phyloP scores from a whole-genome alignment of 352 stramenopile genomes.

The Aphanomyces astaci region DNA sequence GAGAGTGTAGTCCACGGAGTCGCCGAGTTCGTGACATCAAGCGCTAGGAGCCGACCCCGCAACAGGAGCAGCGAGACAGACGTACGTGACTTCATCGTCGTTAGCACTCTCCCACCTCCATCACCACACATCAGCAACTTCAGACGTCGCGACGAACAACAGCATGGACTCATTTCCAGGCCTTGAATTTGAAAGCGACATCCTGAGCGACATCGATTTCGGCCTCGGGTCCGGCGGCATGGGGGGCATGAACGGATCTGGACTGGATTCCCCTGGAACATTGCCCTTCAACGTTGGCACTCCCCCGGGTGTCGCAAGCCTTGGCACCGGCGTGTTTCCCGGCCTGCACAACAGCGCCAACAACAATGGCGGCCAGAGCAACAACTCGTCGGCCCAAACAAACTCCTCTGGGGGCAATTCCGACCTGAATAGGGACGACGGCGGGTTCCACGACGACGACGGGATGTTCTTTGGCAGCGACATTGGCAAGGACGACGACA shows the following conservation, averaged over 20 bases:
- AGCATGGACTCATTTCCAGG: conserved; percentile 14
- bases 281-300: conserved; percentile 80
- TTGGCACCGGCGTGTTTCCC: conserved; percentile 30
- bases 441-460: conserved; percentile 15
- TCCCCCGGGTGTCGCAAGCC: conserved; percentile 71
- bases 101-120: background rate
- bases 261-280: conserved; percentile 6
- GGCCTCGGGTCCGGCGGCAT: conserved; percentile 6
- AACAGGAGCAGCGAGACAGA: background rate
- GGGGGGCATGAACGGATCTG: background rate
- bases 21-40: background rate
- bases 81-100: background rate
- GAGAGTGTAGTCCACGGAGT: conserved; percentile 17
- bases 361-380: background rate
- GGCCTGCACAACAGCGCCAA: conserved; percentile 1
- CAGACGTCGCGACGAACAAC: background rate
- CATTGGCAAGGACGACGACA: conserved; percentile 37
- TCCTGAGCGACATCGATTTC: conserved; percentile 20
- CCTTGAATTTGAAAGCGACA: conserved; percentile 19
- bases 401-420: background rate
- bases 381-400: background rate
- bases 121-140: background rate
- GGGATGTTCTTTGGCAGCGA: conserved; percentile 58
- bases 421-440: conserved; percentile 8
- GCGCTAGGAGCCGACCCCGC: background rate